These are phyloP conservation scores for Fusarium annulatum DNA, from an alignment of 2,329 filamentous ascomycete genomes.

Conservation along the genomic window DNA sequence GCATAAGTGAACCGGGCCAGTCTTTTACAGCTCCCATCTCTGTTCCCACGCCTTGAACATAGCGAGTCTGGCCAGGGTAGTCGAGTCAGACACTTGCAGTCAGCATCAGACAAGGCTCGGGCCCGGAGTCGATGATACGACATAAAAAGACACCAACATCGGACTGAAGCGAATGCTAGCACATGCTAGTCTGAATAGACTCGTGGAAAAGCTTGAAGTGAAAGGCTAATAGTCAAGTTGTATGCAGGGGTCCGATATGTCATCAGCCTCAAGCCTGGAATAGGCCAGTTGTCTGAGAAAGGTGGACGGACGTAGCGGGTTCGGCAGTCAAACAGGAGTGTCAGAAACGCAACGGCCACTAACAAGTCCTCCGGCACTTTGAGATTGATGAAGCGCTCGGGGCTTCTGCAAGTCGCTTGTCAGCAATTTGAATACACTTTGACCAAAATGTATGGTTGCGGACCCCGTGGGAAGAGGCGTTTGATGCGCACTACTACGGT, in stretches of 20 bases:
- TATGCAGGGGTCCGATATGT: conserved; percentile 28
- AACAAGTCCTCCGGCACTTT: conserved; percentile 5
- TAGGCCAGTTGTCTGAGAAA: conserved; percentile 8
- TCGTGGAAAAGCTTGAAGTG: background rate
- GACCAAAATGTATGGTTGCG: background rate
- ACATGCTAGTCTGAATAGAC: background rate
- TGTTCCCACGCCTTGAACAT: background rate
- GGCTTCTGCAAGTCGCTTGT: background rate
- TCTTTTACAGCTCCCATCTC: background rate
- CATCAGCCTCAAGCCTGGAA: conserved; percentile 22
- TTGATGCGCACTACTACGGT: background rate
- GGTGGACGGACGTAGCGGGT: conserved; percentile 17
- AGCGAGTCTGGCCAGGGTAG: background rate
- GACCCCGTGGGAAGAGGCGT: background rate
- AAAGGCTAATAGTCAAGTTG: background rate
- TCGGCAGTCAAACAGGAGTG: conserved; percentile 26
- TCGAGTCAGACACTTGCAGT: background rate
- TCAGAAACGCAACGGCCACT: conserved; percentile 3
- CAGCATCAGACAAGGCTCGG: background rate
- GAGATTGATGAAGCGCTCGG: background rate
- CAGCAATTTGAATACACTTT: background rate
- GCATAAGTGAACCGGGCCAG: background rate
- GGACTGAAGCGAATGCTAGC: background rate
- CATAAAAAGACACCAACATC: background rate
- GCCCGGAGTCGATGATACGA: background rate